Base-by-base conservation (phyloP, 306 rosid genomes). In the Dalbergia oliveri region DNA sequence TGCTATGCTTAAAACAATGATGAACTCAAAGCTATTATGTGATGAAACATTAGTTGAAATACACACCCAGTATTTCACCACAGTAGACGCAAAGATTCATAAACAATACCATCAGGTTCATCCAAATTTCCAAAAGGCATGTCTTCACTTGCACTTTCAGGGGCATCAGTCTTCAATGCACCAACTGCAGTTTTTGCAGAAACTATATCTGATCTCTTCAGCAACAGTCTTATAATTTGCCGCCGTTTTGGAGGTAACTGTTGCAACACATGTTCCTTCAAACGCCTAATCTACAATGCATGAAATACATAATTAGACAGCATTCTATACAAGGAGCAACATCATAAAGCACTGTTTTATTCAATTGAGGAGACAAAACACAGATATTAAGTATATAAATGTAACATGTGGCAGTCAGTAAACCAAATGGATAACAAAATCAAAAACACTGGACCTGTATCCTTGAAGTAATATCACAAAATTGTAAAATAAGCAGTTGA, bases 161-260 rank as follows among this genome's bases (percentile, higher is more conserved):
- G 75, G 58, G 69, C 75, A 66, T 70, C 86, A 70, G 35, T 43
- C 59, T 56, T 75, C 67, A 82, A 64, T 75, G 59, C 85, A 69
- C 80, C 81, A 81, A 91, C 84, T 37, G 91, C 94, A n/a, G 77
- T 87, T 87, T 89, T 95, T 39, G 99, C 99, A 13, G 94, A 88
- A 82, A 90, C 76, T 73, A 90, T 82, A 83, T 95, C 99, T 9
- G 98, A 87, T 66, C 87, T 86, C 87, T 91, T 89, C 84, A 95
- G 73, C 45, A 82, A 68, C 33, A 95, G 76, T 89, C 86, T 86
- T 82, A 95, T 84, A 76, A 95, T 88, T 84, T 95, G 99, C 61
- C 99, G 88, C 10, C 99, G 95, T 79, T 91, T 91, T 54, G 97
- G 99, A 75, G 99, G 99, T 80, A 95, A 89, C 83, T 95, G 94